These are phyloP conservation scores for Blastobotrys capitulatus DNA, from an alignment of 1,139 yeast species.

Conservation along the genomic window DNA sequence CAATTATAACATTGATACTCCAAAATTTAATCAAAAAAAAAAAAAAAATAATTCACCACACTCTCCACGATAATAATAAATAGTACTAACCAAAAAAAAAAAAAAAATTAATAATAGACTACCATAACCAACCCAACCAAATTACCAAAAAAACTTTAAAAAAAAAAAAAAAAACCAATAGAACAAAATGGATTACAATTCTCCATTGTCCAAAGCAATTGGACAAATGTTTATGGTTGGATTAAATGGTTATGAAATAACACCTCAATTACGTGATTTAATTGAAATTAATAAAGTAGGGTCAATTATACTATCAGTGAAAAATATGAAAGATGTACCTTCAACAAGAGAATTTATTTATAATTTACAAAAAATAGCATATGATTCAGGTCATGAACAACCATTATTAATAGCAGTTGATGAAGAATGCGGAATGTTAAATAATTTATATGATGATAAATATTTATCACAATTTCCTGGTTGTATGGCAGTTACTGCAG, in stretches of 20 bases:
- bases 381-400: constrained; percentile 45
- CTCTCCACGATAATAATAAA: too few relatives aligned
- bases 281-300: constrained; percentile 52
- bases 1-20: too few relatives aligned
- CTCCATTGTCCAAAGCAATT: constrained; percentile 27
- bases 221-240: constrained; percentile 63
- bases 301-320: constrained; percentile 51
- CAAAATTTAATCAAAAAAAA: too few relatives aligned
- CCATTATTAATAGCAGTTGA: constrained; percentile 45
- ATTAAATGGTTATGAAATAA: constrained; percentile 53
- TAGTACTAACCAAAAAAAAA: too few relatives aligned
- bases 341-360: constrained; percentile 48
- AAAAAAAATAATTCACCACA: too few relatives aligned
- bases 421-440: constrained; percentile 48
- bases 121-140: too few relatives aligned
- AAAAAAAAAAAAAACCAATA: too few relatives aligned
- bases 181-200: too few relatives aligned
- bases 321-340: constrained; percentile 46
- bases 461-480: constrained; percentile 57
- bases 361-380: constrained; percentile 54
- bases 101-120: too few relatives aligned
- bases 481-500: constrained; percentile 57
- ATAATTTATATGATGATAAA: constrained; percentile 50
- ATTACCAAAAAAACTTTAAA: too few relatives aligned
- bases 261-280: constrained; percentile 51